Evolutionary conservation across 2,329 filamentous ascomycete species (phyloP), one percentile per base, ranked within the genome.

Genomic region (Ophiostoma perfectum): DNA sequence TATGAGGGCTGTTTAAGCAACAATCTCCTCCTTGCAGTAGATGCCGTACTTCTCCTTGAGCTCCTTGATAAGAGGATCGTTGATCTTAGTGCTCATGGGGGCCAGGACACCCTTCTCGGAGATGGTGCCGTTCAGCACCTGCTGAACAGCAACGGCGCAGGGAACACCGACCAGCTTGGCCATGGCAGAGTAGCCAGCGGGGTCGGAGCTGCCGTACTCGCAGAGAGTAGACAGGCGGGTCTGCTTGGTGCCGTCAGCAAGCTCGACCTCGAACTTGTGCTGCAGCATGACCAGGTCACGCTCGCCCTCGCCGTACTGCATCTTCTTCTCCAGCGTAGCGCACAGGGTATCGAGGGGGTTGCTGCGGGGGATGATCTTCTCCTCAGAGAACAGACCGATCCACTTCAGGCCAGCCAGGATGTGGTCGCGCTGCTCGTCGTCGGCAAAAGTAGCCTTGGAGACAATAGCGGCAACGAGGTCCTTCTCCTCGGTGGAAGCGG

Each of bases 291-390:
- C 90, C 73, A 96, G 82, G 78, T 96, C 93, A 70, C 93, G 89
- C 86, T 97, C 92, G 70, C 85, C 89, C 74, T 90, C 83, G 75
- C 86, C 90, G 78, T 89, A 97, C 79, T 91, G 86, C 91, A 96
- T 96, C 87, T 96, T 96, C 83, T 91, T 81, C 83, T 96, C 92
- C 42, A 97, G 86, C 3, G 88, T 90, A 44, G 91, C 92, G 81
- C 93, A 97, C 52, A 97, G 87, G n/a, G 91, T 94, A 78, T 97
- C 93, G 38, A 97, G 85, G 4, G 92, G 90, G 81, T 91, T 97
- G 67, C 88, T 90, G 68, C 87, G 83, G 41, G 91, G 89, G 5
- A 81, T 89, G 76, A 90, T 92, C 77, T 82, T 79, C 76, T 88
- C 84, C 72, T 88, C 84, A 58, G 86, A 89, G 81, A 92, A 90